These are phyloP conservation scores for Pugionium dolabratum DNA, from an alignment of 345 rosid genomes.

Conservation along the genomic window DNA sequence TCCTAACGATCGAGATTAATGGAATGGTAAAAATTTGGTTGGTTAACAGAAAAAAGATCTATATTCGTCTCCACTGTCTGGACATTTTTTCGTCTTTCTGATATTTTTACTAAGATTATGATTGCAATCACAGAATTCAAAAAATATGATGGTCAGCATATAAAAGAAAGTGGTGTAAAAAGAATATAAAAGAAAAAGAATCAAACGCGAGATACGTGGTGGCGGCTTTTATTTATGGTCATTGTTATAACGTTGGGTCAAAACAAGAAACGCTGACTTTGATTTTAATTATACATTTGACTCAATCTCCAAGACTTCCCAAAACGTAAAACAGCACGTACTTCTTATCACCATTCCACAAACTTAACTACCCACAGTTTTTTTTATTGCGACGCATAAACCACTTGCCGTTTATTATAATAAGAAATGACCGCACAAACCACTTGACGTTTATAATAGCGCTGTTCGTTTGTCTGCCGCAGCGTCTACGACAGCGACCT, in stretches of 20 bases:
- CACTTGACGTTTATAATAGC: no score
- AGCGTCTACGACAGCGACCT: no score
- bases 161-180: no score
- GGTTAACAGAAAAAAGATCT: no score
- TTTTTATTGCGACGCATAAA: not conserved
- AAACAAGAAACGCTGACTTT: conserved; percentile 28
- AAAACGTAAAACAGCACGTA: conserved; percentile 18
- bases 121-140: not conserved
- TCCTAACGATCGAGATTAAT: no score
- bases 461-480: no score
- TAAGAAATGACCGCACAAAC: not conserved
- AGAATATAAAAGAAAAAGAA: not conserved
- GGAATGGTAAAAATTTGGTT: no score
- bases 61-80: no score
- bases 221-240: conserved; percentile 9
- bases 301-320: conserved; percentile 1
- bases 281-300: not conserved
- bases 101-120: no score
- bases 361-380: not conserved
- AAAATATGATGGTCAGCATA: no score
- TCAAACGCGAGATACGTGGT: not conserved
- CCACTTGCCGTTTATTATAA: conserved; percentile 1
- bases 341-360: not conserved
- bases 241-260: conserved; percentile 13
- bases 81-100: no score